phyloP scores from a whole-genome alignment of 805 yeast species.

The Spathaspora arborariae region DNA sequence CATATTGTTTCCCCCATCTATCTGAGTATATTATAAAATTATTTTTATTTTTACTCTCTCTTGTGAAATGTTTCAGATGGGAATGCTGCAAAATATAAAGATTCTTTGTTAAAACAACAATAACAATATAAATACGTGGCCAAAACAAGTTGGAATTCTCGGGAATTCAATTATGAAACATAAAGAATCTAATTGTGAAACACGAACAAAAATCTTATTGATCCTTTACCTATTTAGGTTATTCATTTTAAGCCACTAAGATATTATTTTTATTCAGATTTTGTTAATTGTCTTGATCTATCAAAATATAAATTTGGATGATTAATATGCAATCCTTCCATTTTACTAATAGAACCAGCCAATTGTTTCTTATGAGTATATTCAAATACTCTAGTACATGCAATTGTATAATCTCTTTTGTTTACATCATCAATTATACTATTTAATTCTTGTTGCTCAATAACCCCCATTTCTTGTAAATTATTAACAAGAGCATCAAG shows the following conservation, averaged over 20 bases:
- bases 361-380: constrained; percentile 50
- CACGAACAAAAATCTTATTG: neutral
- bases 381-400: constrained; percentile 89
- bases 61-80: neutral
- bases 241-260: neutral
- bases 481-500: constrained; percentile 57
- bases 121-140: neutral
- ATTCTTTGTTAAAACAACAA: neutral
- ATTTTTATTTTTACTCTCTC: too few relatives aligned
- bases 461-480: constrained; percentile 62
- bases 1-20: too few relatives aligned
- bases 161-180: neutral
- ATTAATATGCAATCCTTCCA: constrained; percentile 59
- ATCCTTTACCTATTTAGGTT: neutral
- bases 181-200: neutral
- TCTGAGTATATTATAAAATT: too few relatives aligned
- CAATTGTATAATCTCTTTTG: constrained; percentile 71
- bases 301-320: constrained; percentile 91
- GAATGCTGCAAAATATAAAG: neutral
- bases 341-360: constrained; percentile 20
- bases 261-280: constrained; percentile 9
- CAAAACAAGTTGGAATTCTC: neutral
- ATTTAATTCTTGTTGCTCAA: constrained; percentile 51
- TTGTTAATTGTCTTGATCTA: constrained; percentile 59
- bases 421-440: constrained; percentile 66